These are phyloP conservation scores for Kuraishia hungarica DNA, from an alignment of 805 yeast genomes.

Conservation along the genomic window DNA sequence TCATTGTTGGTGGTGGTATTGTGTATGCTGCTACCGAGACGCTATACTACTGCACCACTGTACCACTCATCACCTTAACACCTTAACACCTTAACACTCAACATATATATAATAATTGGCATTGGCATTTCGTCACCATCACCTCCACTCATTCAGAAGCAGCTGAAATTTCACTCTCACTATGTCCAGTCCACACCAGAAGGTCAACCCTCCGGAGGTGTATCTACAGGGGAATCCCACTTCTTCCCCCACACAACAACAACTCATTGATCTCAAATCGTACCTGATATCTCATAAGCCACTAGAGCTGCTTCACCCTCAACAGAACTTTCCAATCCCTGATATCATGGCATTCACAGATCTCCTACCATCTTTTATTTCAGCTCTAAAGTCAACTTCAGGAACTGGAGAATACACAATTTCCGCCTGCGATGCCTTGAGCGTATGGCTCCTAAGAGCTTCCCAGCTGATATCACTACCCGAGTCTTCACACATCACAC, in stretches of 20 bases:
- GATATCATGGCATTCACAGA: neutral
- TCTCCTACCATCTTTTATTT: neutral
- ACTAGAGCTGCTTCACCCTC: neutral
- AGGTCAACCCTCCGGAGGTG: too few relatives aligned
- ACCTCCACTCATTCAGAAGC: too few relatives aligned
- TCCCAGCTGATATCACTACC: conserved; percentile 24
- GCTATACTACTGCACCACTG: too few relatives aligned
- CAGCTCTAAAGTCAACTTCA: conserved; percentile 16
- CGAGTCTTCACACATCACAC: neutral
- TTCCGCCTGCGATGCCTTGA: conserved; percentile 46
- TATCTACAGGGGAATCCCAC: too few relatives aligned
- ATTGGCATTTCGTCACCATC: too few relatives aligned
- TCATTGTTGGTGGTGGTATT: too few relatives aligned
- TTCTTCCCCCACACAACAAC: neutral
- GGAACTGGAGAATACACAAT: conserved; percentile 31
- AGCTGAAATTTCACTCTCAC: too few relatives aligned
- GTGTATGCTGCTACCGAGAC: too few relatives aligned
- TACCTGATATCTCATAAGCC: conserved; percentile 2
- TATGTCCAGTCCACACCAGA: too few relatives aligned
- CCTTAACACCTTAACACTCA: too few relatives aligned
- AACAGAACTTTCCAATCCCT: neutral
- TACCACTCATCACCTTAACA: too few relatives aligned
- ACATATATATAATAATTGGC: too few relatives aligned
- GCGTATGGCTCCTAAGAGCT: conserved; percentile 58
- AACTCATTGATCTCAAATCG: neutral